These are phyloP conservation scores for Xerophyta viscosa DNA, from an alignment of 106 monocot species.

Conservation along the genomic window DNA sequence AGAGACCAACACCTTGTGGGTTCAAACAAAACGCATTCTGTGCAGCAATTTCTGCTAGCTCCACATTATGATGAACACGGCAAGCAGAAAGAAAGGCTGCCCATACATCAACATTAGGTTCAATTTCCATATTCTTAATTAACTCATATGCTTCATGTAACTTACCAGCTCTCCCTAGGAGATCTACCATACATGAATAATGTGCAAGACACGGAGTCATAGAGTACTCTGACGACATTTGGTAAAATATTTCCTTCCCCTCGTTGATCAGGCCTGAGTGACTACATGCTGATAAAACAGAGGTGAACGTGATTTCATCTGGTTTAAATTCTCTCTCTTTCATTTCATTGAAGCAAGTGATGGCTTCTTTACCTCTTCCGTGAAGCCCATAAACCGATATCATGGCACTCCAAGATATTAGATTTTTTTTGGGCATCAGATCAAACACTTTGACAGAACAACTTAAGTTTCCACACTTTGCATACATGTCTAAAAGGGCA, in stretches of 20 bases:
- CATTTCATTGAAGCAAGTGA: conserved; percentile 30
- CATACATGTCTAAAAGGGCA: conserved; percentile 44
- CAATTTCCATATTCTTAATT: conserved; percentile 23
- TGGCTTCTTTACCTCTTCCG: conserved; percentile 39
- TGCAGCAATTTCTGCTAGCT: conserved; percentile 36
- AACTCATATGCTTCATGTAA: conserved; percentile 38
- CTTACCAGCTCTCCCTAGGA: conserved; percentile 33
- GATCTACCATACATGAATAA: conserved; percentile 36
- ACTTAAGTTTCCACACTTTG: conserved; percentile 39
- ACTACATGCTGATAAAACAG: conserved; percentile 48
- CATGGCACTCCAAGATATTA: conserved; percentile 48
- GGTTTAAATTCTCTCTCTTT: conserved; percentile 15
- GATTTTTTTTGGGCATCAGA: conserved; percentile 31
- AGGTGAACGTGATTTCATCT: conserved; percentile 35
- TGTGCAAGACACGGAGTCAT: conserved; percentile 24
- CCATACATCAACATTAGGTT: conserved; percentile 45
- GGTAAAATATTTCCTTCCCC: conserved; percentile 25
- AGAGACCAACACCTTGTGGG: conserved; percentile 22
- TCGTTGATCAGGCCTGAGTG: conserved; percentile 32
- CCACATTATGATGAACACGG: conserved; percentile 27
- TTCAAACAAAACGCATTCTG: conserved; percentile 17
- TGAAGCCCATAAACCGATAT: conserved; percentile 43
- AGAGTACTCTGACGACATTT: conserved; percentile 14
- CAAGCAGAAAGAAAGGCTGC: conserved; percentile 46
- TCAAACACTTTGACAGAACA: conserved; percentile 27